Evolutionary conservation across 140 eudicot genomes (phyloP), one percentile per base, ranked within the genome.

Genomic region (Senecio squalidus): DNA sequence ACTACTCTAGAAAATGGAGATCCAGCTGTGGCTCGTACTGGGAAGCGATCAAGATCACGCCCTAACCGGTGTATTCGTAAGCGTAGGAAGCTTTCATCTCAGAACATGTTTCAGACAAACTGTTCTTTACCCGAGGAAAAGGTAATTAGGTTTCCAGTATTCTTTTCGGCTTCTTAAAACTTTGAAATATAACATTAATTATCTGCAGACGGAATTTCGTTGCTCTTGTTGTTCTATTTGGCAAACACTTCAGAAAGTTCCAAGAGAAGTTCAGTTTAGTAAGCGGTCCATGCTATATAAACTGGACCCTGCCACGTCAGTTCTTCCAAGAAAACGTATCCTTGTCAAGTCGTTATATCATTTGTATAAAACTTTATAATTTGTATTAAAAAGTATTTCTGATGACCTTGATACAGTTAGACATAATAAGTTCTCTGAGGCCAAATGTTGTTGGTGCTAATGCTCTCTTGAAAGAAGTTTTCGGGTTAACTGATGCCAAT

Each of bases 311-410:
- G 56, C 73, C 18, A 30, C 83, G 34, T 59, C 78, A 33, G 46
- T 72, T 77, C 76, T 86, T 61, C 95, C 94, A 23, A 45, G 60
- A 49, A 78, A 72, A 16, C 83, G 94, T 91, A 91, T 91, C 94
- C 91, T 83, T 15, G 22, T 61, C 28, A 17, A 55, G 62, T 39
- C 17, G 13, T 31, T 60, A 21, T 51, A 17, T 68, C 70, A 53
- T 31, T 52, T 70, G 17, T 16, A 30, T 41, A 25, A 23, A 31
- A 43, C 14, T 28, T 52, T 15, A 34, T 41, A 25, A 5, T 58
- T 27, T 11, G 26, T 38, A 18, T 34, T 11, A 36, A 26, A 2
- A 15, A 25, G 16, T 27, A 16, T 8, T 25, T 25, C 18, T 58
- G 71, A 23, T 44, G 54, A 20, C 86, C 79, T 73, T 58, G 59